Conservation (phyloP, 208 protist genomes). For the Crithidia sp. region DNA sequence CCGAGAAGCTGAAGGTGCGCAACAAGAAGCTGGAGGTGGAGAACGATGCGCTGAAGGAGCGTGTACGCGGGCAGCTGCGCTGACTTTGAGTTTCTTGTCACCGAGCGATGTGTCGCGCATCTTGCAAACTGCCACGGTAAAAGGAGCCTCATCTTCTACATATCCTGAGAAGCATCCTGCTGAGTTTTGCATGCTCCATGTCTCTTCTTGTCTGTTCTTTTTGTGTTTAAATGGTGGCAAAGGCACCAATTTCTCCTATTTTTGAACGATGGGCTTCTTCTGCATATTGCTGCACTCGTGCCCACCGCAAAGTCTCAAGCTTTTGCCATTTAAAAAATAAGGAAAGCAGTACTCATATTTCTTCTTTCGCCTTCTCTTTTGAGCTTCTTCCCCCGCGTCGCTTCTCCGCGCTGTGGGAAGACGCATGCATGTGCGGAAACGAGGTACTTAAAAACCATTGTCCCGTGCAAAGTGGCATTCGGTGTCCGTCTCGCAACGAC, state of each 20-base stretch:
- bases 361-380: neutral
- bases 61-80: constrained; percentile 22
- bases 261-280: too few relatives aligned
- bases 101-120: neutral
- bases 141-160: too few relatives aligned
- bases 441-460: too few relatives aligned
- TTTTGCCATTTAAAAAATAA: neutral
- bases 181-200: too few relatives aligned
- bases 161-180: too few relatives aligned
- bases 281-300: too few relatives aligned
- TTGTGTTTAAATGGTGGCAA: neutral
- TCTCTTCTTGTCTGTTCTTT: neutral
- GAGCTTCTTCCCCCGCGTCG: neutral
- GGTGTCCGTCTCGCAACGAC: too few relatives aligned
- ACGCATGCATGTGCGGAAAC: too few relatives aligned
- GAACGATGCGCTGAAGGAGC: constrained; percentile 51
- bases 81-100: neutral
- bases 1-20: constrained; percentile 70
- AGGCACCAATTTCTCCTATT: too few relatives aligned
- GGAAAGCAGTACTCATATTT: neutral
- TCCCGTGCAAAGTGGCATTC: too few relatives aligned
- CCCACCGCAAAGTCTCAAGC: too few relatives aligned
- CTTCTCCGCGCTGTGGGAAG: too few relatives aligned
- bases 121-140: neutral
- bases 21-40: constrained; percentile 75